Conservation (phyloP, 2,329 filamentous ascomycete species). For the Boeremia exigua region DNA sequence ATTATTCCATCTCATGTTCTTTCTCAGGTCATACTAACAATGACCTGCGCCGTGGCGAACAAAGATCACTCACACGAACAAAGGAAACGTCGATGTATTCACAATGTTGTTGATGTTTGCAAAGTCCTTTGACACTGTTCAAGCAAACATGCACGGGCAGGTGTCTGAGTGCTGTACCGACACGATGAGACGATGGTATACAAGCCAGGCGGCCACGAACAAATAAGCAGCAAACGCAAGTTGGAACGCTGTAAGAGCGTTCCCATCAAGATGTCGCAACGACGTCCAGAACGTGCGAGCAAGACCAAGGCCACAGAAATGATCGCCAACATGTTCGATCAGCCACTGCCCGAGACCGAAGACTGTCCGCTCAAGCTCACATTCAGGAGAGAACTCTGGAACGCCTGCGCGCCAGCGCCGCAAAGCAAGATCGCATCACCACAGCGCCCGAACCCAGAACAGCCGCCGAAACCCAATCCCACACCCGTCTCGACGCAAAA, state of each 20-base stretch:
- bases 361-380: conserved; percentile 2
- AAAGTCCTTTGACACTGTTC: neutral
- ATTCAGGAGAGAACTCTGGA: conserved; percentile 22
- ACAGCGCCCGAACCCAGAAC: neutral
- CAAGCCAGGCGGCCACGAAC: conserved; percentile 10
- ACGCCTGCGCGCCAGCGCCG: neutral
- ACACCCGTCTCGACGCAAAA: neutral
- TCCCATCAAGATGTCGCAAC: conserved; percentile 1
- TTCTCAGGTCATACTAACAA: neutral
- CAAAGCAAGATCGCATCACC: neutral
- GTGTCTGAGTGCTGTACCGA: neutral
- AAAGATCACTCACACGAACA: neutral
- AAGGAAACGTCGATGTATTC: neutral
- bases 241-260: neutral
- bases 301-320: neutral
- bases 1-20: neutral
- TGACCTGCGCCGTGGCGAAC: neutral
- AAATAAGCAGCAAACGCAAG: conserved; percentile 9
- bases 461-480: neutral
- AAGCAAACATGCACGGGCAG: neutral
- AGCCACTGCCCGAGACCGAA: neutral
- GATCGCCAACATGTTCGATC: neutral
- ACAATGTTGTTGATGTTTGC: neutral
- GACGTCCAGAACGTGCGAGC: conserved; percentile 2
- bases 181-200: neutral